Percentiles rank a stretch among this genome's conserved stretches.
Conservation (phyloP, 768 basidiomycete species). For the Russula earlei region DNA sequence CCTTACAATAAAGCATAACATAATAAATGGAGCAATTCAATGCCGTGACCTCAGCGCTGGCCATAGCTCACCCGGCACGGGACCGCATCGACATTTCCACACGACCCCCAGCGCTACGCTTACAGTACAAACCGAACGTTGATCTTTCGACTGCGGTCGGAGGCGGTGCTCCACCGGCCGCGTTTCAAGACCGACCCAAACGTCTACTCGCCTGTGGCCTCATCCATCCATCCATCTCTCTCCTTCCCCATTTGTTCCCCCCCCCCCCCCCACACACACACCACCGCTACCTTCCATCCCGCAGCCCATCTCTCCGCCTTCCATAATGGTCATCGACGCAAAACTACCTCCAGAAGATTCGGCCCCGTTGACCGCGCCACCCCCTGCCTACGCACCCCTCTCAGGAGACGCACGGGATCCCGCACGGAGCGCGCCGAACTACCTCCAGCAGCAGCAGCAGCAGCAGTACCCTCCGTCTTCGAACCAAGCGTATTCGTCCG, state of each 20-base stretch:
- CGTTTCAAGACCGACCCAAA: background rate
- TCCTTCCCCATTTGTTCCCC: background rate
- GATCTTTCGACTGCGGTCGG: background rate
- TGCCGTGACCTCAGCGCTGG: too few relatives aligned
- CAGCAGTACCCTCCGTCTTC: slow-evolving; percentile 9
- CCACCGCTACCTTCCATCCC: background rate
- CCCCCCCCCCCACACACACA: too few relatives aligned
- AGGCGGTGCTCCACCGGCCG: background rate
- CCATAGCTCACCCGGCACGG: too few relatives aligned
- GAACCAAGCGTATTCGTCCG: background rate
- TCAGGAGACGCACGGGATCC: background rate
- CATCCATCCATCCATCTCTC: background rate
- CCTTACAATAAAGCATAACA: too few relatives aligned
- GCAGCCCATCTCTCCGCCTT: too few relatives aligned
- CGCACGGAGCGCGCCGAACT: background rate
- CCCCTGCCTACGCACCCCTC: slow-evolving; percentile 11
- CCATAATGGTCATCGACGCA: slow-evolving; percentile 16
- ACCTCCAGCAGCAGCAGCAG: too few relatives aligned
- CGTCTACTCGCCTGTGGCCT: background rate
- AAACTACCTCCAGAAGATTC: slow-evolving; percentile 12
- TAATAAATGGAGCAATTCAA: too few relatives aligned
- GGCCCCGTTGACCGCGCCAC: background rate
- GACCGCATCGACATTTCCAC: too few relatives aligned
- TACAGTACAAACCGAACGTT: too few relatives aligned
- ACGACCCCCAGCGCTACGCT: too few relatives aligned